Conservation (phyloP, 805 yeast genomes). For the Saturnispora kantuleensis region DNA sequence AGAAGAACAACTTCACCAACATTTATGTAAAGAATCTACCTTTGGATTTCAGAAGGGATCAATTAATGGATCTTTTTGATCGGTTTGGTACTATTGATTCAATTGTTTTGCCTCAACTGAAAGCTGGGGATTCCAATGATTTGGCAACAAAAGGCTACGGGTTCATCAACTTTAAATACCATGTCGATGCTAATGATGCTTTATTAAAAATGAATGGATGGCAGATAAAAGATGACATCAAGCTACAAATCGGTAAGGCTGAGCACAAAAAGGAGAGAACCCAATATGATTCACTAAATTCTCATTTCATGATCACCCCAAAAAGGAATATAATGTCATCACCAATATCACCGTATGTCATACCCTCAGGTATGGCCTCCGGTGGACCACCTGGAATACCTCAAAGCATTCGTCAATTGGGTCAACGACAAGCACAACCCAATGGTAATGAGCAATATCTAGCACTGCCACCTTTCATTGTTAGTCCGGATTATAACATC, state of each 20-base stretch:
- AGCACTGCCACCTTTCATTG: constrained; percentile 17
- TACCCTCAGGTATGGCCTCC: neutral
- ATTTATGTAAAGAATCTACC: constrained; percentile 48
- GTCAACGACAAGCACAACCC: neutral
- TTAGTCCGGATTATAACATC: constrained; percentile 23
- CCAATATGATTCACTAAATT: constrained; percentile 19
- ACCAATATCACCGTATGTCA: neutral
- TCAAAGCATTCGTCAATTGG: neutral
- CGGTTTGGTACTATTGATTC: constrained; percentile 40
- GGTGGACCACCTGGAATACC: neutral
- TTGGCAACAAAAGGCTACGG: constrained; percentile 34
- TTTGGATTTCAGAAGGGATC: constrained; percentile 26
- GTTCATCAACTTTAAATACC: constrained; percentile 40
- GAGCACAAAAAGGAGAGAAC: constrained; percentile 29
- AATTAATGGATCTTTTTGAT: constrained; percentile 34
- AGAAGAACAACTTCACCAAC: constrained; percentile 39
- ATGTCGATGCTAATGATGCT: constrained; percentile 39
- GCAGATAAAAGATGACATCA: constrained; percentile 25
- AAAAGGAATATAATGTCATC: neutral
- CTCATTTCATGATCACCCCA: constrained; percentile 7
- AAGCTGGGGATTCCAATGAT: constrained; percentile 9
- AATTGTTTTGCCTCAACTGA: constrained; percentile 41
- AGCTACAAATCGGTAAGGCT: constrained; percentile 34
- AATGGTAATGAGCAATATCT: neutral
- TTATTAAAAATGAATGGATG: constrained; percentile 31